Conservation (phyloP, 2,329 filamentous ascomycete genomes). For the Albophoma yamanashiensis region DNA sequence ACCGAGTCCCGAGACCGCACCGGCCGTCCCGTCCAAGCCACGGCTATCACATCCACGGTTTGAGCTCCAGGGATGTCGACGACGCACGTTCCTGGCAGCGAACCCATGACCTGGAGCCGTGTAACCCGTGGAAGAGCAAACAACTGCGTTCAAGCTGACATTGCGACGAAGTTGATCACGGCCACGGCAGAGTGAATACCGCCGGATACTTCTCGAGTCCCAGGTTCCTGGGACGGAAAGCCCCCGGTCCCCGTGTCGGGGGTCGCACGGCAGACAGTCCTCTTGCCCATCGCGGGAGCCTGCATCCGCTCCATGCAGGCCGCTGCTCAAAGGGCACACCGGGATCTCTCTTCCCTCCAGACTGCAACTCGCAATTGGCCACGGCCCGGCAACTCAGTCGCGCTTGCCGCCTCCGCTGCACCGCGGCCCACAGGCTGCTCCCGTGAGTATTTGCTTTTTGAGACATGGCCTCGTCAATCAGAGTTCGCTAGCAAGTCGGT, state of each 20-base stretch:
- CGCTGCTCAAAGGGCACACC: conserved; percentile 1
- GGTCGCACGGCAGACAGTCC: background rate
- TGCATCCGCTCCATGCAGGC: conserved; percentile 1
- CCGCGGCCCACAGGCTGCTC: conserved; percentile 1
- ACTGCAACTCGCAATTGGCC: conserved; percentile 1
- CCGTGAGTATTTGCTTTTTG: conserved; percentile 4
- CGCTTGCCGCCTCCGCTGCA: conserved; percentile 1
- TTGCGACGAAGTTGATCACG: background rate
- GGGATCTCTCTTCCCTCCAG: conserved; percentile 2
- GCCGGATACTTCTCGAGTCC: background rate
- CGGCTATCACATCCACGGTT: background rate
- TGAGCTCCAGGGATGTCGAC: conserved; percentile 2
- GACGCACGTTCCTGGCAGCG: conserved; percentile 4
- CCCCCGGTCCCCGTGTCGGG: background rate
- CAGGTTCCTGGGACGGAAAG: conserved; percentile 2
- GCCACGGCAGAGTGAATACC: background rate
- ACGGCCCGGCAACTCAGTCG: background rate
- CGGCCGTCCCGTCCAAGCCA: conserved; percentile 2
- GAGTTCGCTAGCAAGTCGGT: background rate
- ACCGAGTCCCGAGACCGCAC: background rate
- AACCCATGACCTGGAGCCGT: conserved; percentile 5
- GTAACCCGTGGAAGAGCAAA: conserved; percentile 9
- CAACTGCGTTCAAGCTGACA: background rate
- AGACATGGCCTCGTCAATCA: conserved; percentile 3
- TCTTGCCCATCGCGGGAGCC: background rate